Percentiles rank a stretch among this genome's conserved stretches.
phyloP scores from a whole-genome alignment of 768 basidiomycete genomes.

The Terana coerulea region DNA sequence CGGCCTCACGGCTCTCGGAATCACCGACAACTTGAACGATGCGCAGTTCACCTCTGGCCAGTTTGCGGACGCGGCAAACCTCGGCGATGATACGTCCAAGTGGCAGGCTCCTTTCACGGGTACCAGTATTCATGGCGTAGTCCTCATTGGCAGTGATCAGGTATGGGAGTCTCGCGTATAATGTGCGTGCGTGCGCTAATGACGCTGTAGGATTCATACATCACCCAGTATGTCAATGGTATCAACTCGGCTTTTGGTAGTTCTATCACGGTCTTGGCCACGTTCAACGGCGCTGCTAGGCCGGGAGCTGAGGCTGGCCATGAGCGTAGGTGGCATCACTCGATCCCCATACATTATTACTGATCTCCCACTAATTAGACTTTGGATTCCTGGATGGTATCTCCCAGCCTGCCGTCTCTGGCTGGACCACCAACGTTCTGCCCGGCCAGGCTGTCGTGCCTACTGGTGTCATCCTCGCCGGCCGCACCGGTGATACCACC shows the following conservation, averaged over 20 bases:
- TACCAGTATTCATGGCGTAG: conserved; percentile 21
- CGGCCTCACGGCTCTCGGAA: conserved; percentile 15
- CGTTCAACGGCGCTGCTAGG: conserved; percentile 14
- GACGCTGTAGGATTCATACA: neutral
- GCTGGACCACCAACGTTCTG: conserved; percentile 13
- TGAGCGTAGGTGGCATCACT: conserved; percentile 13
- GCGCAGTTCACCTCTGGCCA: conserved; percentile 15
- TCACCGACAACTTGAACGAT: conserved; percentile 19
- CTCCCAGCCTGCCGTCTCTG: conserved; percentile 16
- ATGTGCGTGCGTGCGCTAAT: neutral
- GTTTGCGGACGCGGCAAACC: conserved; percentile 14
- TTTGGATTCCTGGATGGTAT: conserved; percentile 26
- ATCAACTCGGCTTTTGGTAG: conserved; percentile 15
- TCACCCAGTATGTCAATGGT: neutral
- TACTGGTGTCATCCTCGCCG: conserved; percentile 19
- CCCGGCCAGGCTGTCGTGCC: conserved; percentile 19
- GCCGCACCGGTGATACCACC: conserved; percentile 6
- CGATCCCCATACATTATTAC: neutral
- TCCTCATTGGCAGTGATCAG: conserved; percentile 21
- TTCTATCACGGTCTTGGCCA: conserved; percentile 9
- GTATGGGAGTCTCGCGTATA: neutral
- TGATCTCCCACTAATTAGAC: conserved; percentile 4
- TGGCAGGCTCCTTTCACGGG: conserved; percentile 17
- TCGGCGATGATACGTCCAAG: conserved; percentile 17
- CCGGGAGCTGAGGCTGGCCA: conserved; percentile 20